A percentile compares a stretch with the other conserved stretches of the same genome.
Evolutionary conservation across 1,284 basidiomycete genomes (phyloP).

Genomic region (Ganoderma lingzhi): DNA sequence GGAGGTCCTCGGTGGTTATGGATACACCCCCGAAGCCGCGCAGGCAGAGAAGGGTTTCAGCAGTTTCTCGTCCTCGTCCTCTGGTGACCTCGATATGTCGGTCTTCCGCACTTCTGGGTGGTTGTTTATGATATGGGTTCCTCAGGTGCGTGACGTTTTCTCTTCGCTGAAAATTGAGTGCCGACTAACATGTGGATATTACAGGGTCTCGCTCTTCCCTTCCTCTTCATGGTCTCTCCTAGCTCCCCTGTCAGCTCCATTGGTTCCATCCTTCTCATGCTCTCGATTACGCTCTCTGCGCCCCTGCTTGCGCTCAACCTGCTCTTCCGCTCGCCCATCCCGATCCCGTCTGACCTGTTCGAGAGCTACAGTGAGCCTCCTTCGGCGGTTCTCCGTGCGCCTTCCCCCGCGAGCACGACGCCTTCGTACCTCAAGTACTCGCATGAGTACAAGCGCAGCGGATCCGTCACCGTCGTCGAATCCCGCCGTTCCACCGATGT

Average conservation of each 20-base stretch:
- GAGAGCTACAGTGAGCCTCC: constrained; percentile 56
- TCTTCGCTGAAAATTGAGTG: neutral
- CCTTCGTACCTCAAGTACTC: constrained; percentile 49
- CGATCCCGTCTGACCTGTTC: constrained; percentile 70
- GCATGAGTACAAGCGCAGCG: constrained; percentile 68
- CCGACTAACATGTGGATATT: constrained; percentile 19
- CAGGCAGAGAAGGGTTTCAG: constrained; percentile 61
- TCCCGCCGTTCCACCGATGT: constrained; percentile 74
- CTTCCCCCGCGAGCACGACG: constrained; percentile 49
- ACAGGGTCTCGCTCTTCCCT: constrained; percentile 66
- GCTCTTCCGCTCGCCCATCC: constrained; percentile 64
- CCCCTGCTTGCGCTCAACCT: constrained; percentile 70
- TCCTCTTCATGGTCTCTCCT: constrained; percentile 56
- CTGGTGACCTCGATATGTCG: constrained; percentile 61
- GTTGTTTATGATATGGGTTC: constrained; percentile 70
- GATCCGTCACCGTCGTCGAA: constrained; percentile 71
- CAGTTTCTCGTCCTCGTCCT: constrained; percentile 50
- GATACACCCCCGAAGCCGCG: constrained; percentile 52
- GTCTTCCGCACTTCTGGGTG: constrained; percentile 62
- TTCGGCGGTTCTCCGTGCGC: constrained; percentile 49
- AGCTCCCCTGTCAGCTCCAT: constrained; percentile 45
- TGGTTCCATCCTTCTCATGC: constrained; percentile 57
- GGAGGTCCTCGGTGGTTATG: constrained; percentile 71
- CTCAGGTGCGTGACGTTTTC: constrained; percentile 52
- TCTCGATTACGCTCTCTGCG: constrained; percentile 71